A percentile compares a stretch with the other conserved stretches of the same genome.
Evolutionary conservation across 768 basidiomycete species (phyloP).

Genomic region (Trametes cinnabarina): DNA sequence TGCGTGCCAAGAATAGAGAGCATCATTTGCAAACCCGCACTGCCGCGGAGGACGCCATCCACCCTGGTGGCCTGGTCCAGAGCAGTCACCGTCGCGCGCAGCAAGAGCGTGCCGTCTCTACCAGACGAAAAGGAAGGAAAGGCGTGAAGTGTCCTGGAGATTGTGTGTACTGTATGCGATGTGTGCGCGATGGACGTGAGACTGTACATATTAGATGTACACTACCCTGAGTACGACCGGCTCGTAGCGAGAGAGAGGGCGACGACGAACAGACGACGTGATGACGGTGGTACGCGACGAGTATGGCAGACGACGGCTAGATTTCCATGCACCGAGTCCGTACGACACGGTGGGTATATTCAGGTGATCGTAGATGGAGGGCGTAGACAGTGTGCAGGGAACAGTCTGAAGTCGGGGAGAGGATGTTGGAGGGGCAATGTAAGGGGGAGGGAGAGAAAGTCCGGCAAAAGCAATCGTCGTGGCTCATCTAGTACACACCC

Average conservation of each 20-base stretch:
- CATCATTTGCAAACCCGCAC: neutral
- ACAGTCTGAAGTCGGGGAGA: neutral
- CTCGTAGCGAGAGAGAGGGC: neutral
- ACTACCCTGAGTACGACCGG: slow-evolving; percentile 8
- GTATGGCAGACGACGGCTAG: slow-evolving; percentile 8
- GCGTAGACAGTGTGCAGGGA: slow-evolving; percentile 12
- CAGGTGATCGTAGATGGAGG: slow-evolving; percentile 13
- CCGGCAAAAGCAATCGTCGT: neutral
- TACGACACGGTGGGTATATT: slow-evolving; percentile 19
- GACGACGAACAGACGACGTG: neutral
- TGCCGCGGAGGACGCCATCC: slow-evolving; percentile 4
- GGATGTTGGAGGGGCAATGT: neutral
- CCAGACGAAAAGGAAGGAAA: neutral
- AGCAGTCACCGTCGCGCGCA: neutral
- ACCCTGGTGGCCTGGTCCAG: neutral
- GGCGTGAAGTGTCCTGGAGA: slow-evolving; percentile 10
- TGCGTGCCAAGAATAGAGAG: neutral
- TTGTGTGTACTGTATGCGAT: neutral
- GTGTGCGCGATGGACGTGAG: neutral
- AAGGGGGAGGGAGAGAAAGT: neutral
- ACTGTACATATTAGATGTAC: slow-evolving; percentile 18
- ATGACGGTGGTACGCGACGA: neutral
- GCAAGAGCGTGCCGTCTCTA: neutral
- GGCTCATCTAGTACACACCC: slow-evolving; percentile 9
- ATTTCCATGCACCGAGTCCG: slow-evolving; percentile 10